These are phyloP conservation scores for Puccinia horiana DNA, from an alignment of 1,284 basidiomycete species.

Conservation along the genomic window DNA sequence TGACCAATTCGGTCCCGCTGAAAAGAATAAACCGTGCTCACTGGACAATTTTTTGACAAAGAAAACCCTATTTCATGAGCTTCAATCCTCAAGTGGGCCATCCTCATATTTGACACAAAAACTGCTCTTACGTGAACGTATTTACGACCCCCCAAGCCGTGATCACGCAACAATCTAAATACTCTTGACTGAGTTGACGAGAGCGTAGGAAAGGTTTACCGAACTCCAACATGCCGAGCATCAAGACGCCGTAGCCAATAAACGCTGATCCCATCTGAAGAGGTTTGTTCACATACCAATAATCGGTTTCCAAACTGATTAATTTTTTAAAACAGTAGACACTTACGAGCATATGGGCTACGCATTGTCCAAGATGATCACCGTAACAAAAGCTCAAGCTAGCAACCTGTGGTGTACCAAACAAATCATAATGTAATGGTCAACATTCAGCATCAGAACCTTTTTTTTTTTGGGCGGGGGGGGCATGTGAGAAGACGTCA, in stretches of 20 bases:
- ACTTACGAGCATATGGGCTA: constrained; percentile 68
- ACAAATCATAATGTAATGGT: constrained; percentile 50
- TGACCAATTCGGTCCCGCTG: constrained; percentile 70
- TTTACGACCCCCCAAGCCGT: constrained; percentile 72
- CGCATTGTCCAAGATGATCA: constrained; percentile 64
- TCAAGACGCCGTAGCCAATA: constrained; percentile 79
- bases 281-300: background rate
- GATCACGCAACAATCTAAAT: constrained; percentile 86
- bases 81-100: constrained; percentile 54
- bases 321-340: constrained; percentile 60
- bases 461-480: background rate
- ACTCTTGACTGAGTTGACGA: constrained; percentile 69
- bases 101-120: constrained; percentile 1
- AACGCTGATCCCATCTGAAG: constrained; percentile 54
- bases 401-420: constrained; percentile 62
- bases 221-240: constrained; percentile 77
- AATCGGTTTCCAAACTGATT: constrained; percentile 66
- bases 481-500: constrained; percentile 52
- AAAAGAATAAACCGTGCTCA: constrained; percentile 33
- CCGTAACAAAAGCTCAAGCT: constrained; percentile 72
- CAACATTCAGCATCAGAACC: constrained; percentile 39
- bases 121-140: constrained; percentile 75
- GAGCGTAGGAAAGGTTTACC: constrained; percentile 78
- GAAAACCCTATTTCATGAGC: background rate
- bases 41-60: background rate